Evolutionary conservation across 768 basidiomycete species (phyloP), one percentile per base, ranked within the genome.

Genomic region (Psilocybe cubensis): DNA sequence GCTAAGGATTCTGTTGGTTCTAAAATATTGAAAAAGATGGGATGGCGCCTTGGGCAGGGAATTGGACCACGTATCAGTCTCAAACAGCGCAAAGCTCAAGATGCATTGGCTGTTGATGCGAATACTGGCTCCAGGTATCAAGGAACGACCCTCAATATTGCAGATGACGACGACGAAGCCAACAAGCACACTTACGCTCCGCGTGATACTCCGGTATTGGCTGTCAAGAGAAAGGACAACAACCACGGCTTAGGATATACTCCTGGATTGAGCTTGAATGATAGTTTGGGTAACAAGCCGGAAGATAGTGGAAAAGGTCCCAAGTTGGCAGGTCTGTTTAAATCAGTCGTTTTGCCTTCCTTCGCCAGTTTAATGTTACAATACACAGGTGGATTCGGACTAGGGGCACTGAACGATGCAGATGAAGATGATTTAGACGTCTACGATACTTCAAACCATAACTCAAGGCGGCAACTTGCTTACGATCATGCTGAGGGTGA

Each of bases 11-110:
- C 93, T 2, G 81, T 87, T 24, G 96, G 96, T 0, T 88, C 91
- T 3, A 85, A 86, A 31, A 85, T 98, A 6, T 81, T 99, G 52
- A 89, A 88, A 75, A 96, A 94, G 74, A 95, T 98, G 89, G 96
- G 97, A 0, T 98, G 97, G 96, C 80, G 89, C 40, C 72, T 86
- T 0, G 97, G 96, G 1, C 94, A 96, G 72, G 97, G 96, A 11
- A 86, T 98, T 18, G 97, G 96, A 0, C 94, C 96, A 3, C 84
- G 96, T 10, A 78, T 98, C 27, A 86, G 92, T 4, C 82, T 89
- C 60, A 81, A 85, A 31, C 86, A 92, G 66, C 85, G 90, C 42
- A 86, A 83, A 61, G 73, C 83, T 17, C 92, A 96, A 69, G 87
- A 91, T 68, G 70, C 81, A 11, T 83, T 83, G 56, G 74, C 75